Evolutionary conservation across 805 yeast genomes (phyloP), one percentile per base, ranked within the genome.

Genomic region (Millerago galiae): DNA sequence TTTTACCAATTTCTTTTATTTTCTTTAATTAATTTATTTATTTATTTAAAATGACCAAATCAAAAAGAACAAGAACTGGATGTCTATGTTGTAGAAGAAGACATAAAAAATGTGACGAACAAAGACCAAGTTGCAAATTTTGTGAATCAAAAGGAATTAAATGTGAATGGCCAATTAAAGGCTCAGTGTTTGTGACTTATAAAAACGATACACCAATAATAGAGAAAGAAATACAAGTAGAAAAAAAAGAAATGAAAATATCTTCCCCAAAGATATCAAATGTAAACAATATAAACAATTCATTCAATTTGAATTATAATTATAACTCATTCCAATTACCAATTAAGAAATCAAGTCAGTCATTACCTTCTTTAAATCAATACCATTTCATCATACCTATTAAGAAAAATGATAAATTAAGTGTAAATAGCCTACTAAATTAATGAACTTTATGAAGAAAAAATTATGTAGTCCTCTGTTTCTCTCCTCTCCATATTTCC

Each of bases 61-160:
- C 42, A n/a, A 44, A 36, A 48, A 61, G 75, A 56, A 66, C 73
- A 16, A 68, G 70, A 48, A 68, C 75, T 10, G 77, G 77, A 10
- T 77, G 83, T 54, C 65, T 76, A 47, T 77, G 80, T 31, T 79
- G 85, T 57, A 68, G 83, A 45, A 71, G 71, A 51, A 67, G 84
- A 50, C 79, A 79, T 61, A 69, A 79, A 62, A 78, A 77, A 65
- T 78, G 83, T 60, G 81, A 77, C 52, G 79, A 75, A 47, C 63
- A 58, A 30, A 67, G 58, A 41, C 70, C 71, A 24, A 54, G 54
- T 48, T 66, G 71, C 42, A 62, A 64, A 24, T 72, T 70, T 45
- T 74, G 79, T 51, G 44, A 55, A n/a, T 48, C 62, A 8, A 67
- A 74, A 48, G 53, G 53, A 16, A 36, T 50, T 49, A 54, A 18